Percentiles rank a stretch among this genome's conserved stretches.
phyloP scores from a whole-genome alignment of 192 early-diverging fungal genomes.

The Coemansia sp. region DNA sequence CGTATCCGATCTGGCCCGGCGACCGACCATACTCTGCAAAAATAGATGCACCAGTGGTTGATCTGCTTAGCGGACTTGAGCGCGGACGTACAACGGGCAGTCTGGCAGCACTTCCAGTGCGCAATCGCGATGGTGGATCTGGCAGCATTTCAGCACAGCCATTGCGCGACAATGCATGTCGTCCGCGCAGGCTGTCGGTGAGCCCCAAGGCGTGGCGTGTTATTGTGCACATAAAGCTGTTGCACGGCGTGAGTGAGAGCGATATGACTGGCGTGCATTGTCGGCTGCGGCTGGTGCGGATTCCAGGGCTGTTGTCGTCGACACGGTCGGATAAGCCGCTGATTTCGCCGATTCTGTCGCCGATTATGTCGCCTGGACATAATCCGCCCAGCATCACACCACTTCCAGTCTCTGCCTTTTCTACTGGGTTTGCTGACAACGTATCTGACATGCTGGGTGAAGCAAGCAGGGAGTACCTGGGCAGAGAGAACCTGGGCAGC shows the following conservation, averaged over 20 bases:
- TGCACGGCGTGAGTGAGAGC: slow-evolving; percentile 32
- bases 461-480: no score
- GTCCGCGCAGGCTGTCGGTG: background rate
- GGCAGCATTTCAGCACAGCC: slow-evolving; percentile 39
- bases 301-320: slow-evolving; percentile 21
- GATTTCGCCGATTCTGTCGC: slow-evolving; percentile 15
- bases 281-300: slow-evolving; percentile 32
- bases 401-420: background rate
- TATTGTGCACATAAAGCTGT: slow-evolving; percentile 35
- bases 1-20: slow-evolving; percentile 46
- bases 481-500: background rate
- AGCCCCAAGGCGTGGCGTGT: slow-evolving; percentile 29
- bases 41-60: slow-evolving; percentile 46
- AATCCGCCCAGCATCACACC: background rate
- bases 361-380: background rate
- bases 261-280: slow-evolving; percentile 48
- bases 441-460: background rate
- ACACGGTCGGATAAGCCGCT: slow-evolving; percentile 7
- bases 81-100: slow-evolving; percentile 29
- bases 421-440: background rate
- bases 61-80: slow-evolving; percentile 32
- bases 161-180: slow-evolving; percentile 2
- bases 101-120: slow-evolving; percentile 38
- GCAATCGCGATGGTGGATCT: background rate
- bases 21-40: slow-evolving; percentile 35